phyloP scores from a whole-genome alignment of 441 rosid genomes.

The Theobroma grandiflorum region DNA sequence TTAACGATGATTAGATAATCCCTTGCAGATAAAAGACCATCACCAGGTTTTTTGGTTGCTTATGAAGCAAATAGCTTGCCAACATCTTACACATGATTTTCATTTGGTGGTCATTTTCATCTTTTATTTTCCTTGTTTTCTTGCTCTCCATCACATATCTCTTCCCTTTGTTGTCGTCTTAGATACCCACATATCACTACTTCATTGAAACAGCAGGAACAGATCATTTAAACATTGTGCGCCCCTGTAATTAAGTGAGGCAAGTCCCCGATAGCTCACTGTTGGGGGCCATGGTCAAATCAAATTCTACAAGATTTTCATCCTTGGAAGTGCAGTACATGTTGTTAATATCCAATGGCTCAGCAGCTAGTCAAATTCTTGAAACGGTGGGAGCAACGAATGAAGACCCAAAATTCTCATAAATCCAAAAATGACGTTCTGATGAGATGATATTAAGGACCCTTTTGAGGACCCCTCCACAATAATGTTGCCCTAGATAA shows the following conservation, averaged over 20 bases:
- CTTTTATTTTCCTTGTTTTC: not conserved
- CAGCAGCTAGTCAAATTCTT: slow-evolving; percentile 1
- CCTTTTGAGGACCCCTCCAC: slow-evolving; percentile 28
- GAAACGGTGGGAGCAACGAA: slow-evolving; percentile 35
- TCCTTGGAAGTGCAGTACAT: not conserved
- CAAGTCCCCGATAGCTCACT: not conserved
- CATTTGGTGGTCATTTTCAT: not conserved
- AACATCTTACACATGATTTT: not conserved
- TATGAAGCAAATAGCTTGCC: not conserved
- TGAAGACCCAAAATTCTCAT: slow-evolving; percentile 20
- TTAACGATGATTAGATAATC: not conserved
- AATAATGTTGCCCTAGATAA: slow-evolving; percentile 19
- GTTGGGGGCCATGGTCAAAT: slow-evolving; percentile 10
- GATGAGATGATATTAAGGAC: slow-evolving; percentile 6
- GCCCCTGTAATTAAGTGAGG: not conserved
- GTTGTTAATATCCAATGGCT: not conserved
- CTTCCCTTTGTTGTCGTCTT: not conserved
- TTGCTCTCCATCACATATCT: too few species aligned
- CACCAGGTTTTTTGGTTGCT: not conserved
- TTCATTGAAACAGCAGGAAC: not conserved
- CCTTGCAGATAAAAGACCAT: not conserved
- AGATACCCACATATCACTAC: not conserved
- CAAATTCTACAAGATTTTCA: not conserved
- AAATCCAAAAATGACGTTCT: slow-evolving; percentile 19
- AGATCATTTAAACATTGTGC: not conserved